phyloP scores from a whole-genome alignment of 768 basidiomycete species.

The Asterophora lycoperdoides region DNA sequence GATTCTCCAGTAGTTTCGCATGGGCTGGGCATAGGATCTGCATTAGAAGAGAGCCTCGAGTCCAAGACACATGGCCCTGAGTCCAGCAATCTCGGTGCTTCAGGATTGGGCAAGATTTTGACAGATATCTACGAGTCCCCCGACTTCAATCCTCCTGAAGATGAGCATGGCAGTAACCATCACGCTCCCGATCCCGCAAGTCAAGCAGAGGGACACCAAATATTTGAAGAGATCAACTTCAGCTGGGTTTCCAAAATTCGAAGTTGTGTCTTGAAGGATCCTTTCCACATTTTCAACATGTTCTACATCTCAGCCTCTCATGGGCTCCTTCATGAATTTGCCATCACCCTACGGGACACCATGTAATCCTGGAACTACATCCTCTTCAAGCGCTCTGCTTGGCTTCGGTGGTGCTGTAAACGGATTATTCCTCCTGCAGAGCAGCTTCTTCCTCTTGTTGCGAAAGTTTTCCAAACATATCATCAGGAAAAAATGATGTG shows the following conservation, averaged over 20 bases:
- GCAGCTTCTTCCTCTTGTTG: slow-evolving; percentile 23
- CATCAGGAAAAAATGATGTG: too few species aligned
- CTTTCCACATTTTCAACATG: slow-evolving; percentile 26
- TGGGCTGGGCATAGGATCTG: too few species aligned
- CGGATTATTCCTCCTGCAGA: slow-evolving; percentile 30
- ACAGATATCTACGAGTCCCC: too few species aligned
- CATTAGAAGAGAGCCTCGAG: too few species aligned
- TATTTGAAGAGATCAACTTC: background rate
- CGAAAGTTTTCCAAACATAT: slow-evolving; percentile 25
- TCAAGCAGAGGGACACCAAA: background rate
- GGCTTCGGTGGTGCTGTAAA: slow-evolving; percentile 24
- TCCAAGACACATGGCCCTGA: too few species aligned
- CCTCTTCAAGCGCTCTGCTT: slow-evolving; percentile 14
- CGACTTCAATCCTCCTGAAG: too few species aligned
- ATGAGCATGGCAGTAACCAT: too few species aligned
- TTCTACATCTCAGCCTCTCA: slow-evolving; percentile 21
- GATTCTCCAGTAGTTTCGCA: too few species aligned
- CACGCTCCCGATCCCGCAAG: background rate
- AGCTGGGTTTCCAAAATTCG: background rate
- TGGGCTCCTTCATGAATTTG: slow-evolving; percentile 20
- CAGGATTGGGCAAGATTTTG: too few species aligned
- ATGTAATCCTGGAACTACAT: slow-evolving; percentile 16
- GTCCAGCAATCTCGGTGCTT: too few species aligned
- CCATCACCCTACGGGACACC: slow-evolving; percentile 20
- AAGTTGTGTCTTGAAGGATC: slow-evolving; percentile 18